Evolutionary conservation across 2,329 filamentous ascomycete genomes (phyloP), one percentile per base, ranked within the genome.

Genomic region (Setomelanomma holmii): DNA sequence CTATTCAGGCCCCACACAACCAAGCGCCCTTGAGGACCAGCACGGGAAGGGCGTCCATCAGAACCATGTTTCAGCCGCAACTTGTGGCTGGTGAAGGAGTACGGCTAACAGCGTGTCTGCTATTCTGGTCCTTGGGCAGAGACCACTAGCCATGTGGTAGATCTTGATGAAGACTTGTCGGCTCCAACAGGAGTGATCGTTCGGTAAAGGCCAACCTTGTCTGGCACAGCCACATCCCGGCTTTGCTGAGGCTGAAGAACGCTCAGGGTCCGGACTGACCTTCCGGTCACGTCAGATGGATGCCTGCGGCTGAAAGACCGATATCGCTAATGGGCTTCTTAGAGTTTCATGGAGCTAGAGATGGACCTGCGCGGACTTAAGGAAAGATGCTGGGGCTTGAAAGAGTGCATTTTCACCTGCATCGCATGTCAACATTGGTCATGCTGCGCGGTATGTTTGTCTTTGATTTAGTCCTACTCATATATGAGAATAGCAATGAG

Each of bases 391-490:
- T n/a, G n/a, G n/a, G n/a, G n/a, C n/a, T n/a, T n/a, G n/a, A n/a
- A n/a, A n/a, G n/a, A n/a, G n/a, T n/a, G n/a, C n/a, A n/a, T n/a
- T n/a, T n/a, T 30, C 24, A 30, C 24, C 24, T 30, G 6, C 24
- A 30, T 30, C 24, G 56, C n/a, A n/a, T n/a, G n/a, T n/a, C n/a
- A n/a, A n/a, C n/a, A n/a, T n/a, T n/a, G n/a, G n/a, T n/a, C n/a
- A n/a, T n/a, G n/a, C n/a, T n/a, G n/a, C n/a, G n/a, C 40, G 40
- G 54, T 36, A 77, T 80, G 77, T 80, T 72, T 76, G 77, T 79
- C 78, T 64, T 71, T 72, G 63, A 75, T 68, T 72, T 78, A 80
- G 78, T 80, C 78, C 78, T 76, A 72, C 73, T 64, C 71, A 71
- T 72, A 67, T 73, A 73, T 62, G 56, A 49, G 60, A 59, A 57